Evolutionary conservation across 1,284 basidiomycete species (phyloP), one percentile per base, ranked within the genome.

Genomic region (Phenoliferia sp.): DNA sequence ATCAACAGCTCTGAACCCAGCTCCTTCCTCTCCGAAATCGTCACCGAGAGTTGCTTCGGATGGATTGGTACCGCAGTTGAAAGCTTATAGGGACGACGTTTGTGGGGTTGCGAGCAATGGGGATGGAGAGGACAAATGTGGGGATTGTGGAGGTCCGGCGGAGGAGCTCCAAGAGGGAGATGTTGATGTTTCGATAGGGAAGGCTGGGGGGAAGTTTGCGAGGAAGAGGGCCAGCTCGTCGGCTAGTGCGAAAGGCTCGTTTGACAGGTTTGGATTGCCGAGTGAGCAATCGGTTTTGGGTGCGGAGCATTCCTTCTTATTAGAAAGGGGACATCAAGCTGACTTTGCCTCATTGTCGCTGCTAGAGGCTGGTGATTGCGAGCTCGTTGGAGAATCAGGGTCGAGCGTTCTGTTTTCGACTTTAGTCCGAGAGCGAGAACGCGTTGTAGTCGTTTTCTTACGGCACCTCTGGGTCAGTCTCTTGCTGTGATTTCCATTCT

Each of bases 371-470:
- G 29, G 28, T 10, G 7, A 17, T 12, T 64, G 63, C 19, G 22
- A 31, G 6, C 35, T 64, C 22, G 50, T 59, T 28, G 63, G 58
- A 4, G 63, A 64, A 28, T 35, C n/a, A 19, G 63, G 63, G 4
- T 26, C 28, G 32, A 22, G 12, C 12, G 44, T 59, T 10, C 12
- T 44, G 16, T 60, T 64, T 35, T 44, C 28, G 4, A 28, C 35
- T 10, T 31, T 64, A 19, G 31, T 64, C 32, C 6, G 26, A 22
- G 44, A 48, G 12, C 59, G 69, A 6, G 63, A 61, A 10, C 34
- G 44, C 17, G 67, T 67, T 28, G 67, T 70, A 12, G 65, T 73
- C 56, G 69, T 73, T 35, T 34, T 59, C 34, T 32, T 66, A 29
- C 62, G 62, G 28, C n/a, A 44, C 22, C 34, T 50, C 10, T 26